Base-by-base conservation (phyloP, 2,329 filamentous ascomycete species). In the Blastomyces gilchristii region DNA sequence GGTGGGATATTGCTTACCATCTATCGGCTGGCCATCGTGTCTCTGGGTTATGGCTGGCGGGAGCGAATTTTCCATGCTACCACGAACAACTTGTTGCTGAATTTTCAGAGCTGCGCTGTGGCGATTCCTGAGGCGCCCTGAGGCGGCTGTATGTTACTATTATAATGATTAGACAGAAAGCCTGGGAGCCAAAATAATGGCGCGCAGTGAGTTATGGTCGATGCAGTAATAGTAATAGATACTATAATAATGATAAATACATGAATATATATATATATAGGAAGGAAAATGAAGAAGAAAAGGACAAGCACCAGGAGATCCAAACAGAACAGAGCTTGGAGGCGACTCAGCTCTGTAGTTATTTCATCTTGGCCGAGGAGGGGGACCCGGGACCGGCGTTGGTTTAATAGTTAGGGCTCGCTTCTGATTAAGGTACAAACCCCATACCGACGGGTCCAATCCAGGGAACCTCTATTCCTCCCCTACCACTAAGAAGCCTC, bases 1-100 rank as follows among this genome's bases (percentile, higher is more conserved):
- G 37, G 22, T 11, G 54, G 37, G n/a, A 11, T 4, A 57, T 57
- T 12, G 37, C 54, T 37, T 57, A 57, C 54, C 11, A 12, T 43
- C 37, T 28, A 41, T 22, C 37, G 18, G 54, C 37, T 57, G n/a
- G 37, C 34, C 37, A 41, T 57, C 37, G 2, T 0, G 37, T 43
- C 37, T 25, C n/a, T 28, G 54, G 54, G 54, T 43, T 18, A 16
- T 2, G 5, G 37, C 54, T 25, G 37, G 57, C 39, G 57, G 39
- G 7, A 8, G 14, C 43, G 41, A 16, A 49, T 59, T 59, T 25
- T 59, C 57, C 57, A 59, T 59, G 57, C 57, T 59, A 34, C 41
- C 25, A 14, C 43, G 25, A 59, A 28, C 16, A 45, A 16, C 9
- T 31, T 22, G 22, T 28, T 12, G 25, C 3, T 49, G 41, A n/a